Evolutionary conservation across 2,329 filamentous ascomycete genomes (phyloP), one percentile per base, ranked within the genome.

Genomic region (Coniochaeta sp.): DNA sequence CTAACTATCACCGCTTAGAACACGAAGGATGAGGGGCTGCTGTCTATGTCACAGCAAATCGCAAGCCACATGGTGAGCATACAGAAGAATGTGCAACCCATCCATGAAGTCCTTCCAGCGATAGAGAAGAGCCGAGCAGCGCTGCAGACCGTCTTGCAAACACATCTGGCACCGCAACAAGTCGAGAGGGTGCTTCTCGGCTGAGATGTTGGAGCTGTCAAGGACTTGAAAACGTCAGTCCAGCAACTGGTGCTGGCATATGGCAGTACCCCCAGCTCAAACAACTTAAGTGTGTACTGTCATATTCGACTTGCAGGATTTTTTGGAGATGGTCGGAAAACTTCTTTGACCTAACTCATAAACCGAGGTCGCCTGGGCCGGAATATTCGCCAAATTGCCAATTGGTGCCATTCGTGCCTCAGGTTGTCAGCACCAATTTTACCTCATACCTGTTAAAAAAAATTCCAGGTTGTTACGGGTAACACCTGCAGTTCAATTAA

Each of bases 1-100:
- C 43, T 47, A 24, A 47, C n/a, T 31, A 17, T 24, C 17, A 3
- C 19, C 33, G 19, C 26, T 6, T 57, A 79, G 74, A 71, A 73
- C 38, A 62, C 78, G 12, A 64, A 73, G 33, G 74, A 79, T 34
- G 72, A 76, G 22, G 78, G 81, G 52, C 66, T 84, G 17, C 65
- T 75, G n/a, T 68, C 70, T 1, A 67, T 83, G 3, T 77, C 76
- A 0, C 68, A 74, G 17, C 81, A 84, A 67, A 74, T 86, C 19
- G 73, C 74, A 12, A 82, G 70, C 58, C 83, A 86, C 63, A 79
- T 84, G 72, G 81, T 85, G 62, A 85, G 80, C 65, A 79, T 86
- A 67, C 74, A 72, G 59, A 73, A 73, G 50, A 86, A 86, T 66
- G 71, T 85, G 43, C 72, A 76, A 60, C 83, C 84, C 70, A 77